Evolutionary conservation across 352 stramenopile species (phyloP).

Genomic region (Globisporangium parvum): DNA sequence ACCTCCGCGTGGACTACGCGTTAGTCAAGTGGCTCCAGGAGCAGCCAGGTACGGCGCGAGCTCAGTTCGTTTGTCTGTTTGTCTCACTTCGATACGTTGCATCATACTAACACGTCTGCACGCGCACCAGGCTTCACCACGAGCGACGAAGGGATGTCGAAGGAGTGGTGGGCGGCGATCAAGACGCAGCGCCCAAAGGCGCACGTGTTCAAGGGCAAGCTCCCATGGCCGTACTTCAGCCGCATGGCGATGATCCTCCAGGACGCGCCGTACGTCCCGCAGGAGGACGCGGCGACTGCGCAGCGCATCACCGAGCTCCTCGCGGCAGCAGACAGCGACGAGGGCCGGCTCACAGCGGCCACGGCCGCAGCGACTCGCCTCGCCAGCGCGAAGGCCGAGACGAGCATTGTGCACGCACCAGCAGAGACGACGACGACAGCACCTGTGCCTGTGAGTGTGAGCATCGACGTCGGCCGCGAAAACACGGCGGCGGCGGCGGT

Average conservation of each 20-base stretch:
- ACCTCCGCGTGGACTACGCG: slow-evolving; percentile 48
- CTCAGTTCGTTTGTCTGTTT: too few species aligned
- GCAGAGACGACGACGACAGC: too few species aligned
- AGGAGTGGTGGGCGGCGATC: slow-evolving; percentile 45
- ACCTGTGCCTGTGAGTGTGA: too few species aligned
- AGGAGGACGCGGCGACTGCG: slow-evolving; percentile 13
- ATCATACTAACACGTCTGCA: not conserved
- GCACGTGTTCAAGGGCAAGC: slow-evolving; percentile 48
- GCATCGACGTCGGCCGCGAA: too few species aligned
- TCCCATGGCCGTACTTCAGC: slow-evolving; percentile 42
- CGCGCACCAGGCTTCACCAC: slow-evolving; percentile 20
- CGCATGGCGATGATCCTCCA: slow-evolving; percentile 43
- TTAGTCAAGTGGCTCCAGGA: slow-evolving; percentile 38
- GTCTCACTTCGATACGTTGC: not conserved
- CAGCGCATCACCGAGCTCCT: slow-evolving; percentile 22
- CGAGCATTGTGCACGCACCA: too few species aligned
- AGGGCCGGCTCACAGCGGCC: too few species aligned
- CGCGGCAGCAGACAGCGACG: slow-evolving; percentile 1
- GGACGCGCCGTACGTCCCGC: slow-evolving; percentile 15
- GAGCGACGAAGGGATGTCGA: slow-evolving; percentile 25
- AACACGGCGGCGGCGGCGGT: too few species aligned
- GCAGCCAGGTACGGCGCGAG: slow-evolving; percentile 33
- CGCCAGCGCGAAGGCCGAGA: too few species aligned
- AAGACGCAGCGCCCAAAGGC: slow-evolving; percentile 38
- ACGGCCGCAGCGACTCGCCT: not conserved